phyloP scores from a whole-genome alignment of 2,329 filamentous ascomycete species.

The Fonsecaea nubica region DNA sequence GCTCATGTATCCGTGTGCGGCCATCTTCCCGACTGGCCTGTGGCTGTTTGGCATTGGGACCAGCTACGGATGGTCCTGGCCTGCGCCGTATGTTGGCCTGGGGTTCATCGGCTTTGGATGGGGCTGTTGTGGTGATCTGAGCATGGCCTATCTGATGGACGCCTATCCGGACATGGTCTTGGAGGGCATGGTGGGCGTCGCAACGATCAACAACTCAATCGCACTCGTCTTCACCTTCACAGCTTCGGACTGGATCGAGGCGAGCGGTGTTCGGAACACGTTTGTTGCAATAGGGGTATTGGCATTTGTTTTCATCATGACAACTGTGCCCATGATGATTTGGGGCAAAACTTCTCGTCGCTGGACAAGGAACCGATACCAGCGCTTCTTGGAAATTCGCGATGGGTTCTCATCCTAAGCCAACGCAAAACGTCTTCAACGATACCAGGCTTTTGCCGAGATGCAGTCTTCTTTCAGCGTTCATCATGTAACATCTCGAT shows the following conservation, averaged over 20 bases:
- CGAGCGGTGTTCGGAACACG: constrained; percentile 53
- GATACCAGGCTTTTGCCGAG: not conserved
- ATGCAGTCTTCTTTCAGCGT: not conserved
- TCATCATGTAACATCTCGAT: constrained; percentile 8
- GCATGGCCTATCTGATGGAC: constrained; percentile 63
- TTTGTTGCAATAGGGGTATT: constrained; percentile 62
- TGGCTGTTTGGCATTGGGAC: constrained; percentile 62
- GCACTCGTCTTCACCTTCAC: constrained; percentile 63
- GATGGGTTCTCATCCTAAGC: constrained; percentile 46
- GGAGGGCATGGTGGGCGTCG: constrained; percentile 65
- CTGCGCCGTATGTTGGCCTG: constrained; percentile 61
- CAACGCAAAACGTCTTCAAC: not conserved
- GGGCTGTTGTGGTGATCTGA: constrained; percentile 64
- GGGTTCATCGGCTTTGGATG: constrained; percentile 67
- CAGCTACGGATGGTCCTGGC: constrained; percentile 60
- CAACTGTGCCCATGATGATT: constrained; percentile 61
- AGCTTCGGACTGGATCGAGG: constrained; percentile 58
- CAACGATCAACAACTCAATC: constrained; percentile 64
- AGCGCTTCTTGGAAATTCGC: constrained; percentile 56
- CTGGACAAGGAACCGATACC: constrained; percentile 57
- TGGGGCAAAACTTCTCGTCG: constrained; percentile 59
- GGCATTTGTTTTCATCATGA: constrained; percentile 59
- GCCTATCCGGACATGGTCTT: constrained; percentile 64
- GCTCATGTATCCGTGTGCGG: constrained; percentile 58
- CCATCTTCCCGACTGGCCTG: constrained; percentile 60